Percentiles rank a stretch among this genome's conserved stretches.
Conservation (phyloP, 805 yeast species). For the Blastobotrys mokoenaii region DNA sequence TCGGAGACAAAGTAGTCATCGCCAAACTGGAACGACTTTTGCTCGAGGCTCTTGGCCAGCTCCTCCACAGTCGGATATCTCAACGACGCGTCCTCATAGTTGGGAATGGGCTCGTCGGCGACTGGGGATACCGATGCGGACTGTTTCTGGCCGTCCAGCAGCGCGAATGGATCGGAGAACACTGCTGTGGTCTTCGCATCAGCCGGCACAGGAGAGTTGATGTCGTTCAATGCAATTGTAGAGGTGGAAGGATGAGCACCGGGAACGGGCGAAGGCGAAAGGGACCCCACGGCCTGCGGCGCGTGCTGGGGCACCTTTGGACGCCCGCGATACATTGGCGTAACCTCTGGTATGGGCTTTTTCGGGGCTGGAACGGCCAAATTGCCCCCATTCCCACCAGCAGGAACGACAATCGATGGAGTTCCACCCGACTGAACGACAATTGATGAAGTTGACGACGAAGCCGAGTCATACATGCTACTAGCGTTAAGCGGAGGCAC, state of each 20-base stretch:
- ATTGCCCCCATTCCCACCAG: background rate
- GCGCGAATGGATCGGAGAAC: slow-evolving; percentile 15
- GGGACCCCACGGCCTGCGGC: background rate
- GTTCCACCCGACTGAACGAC: background rate
- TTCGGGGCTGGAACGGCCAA: slow-evolving; percentile 3
- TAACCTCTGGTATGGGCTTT: slow-evolving; percentile 14
- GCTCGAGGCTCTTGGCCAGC: slow-evolving; percentile 18
- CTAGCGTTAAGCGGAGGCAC: background rate
- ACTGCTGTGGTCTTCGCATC: slow-evolving; percentile 2
- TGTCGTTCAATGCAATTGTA: slow-evolving; percentile 1
- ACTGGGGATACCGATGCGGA: background rate
- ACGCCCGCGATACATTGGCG: slow-evolving; percentile 22
- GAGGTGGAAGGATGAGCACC: slow-evolving; percentile 3
- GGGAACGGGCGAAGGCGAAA: too few relatives aligned
- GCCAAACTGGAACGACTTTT: slow-evolving; percentile 5
- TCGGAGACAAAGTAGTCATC: too few relatives aligned
- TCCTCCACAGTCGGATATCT: slow-evolving; percentile 30
- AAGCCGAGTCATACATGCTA: background rate
- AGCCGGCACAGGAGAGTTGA: slow-evolving; percentile 3
- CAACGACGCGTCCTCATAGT: slow-evolving; percentile 16
- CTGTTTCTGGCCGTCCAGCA: slow-evolving; percentile 4
- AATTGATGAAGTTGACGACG: background rate
- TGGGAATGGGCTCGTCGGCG: background rate
- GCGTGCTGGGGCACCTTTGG: slow-evolving; percentile 9
- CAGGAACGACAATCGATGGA: background rate